These are phyloP conservation scores for Sclerotinia spermophila DNA, from an alignment of 2,329 filamentous ascomycete species.

Conservation along the genomic window DNA sequence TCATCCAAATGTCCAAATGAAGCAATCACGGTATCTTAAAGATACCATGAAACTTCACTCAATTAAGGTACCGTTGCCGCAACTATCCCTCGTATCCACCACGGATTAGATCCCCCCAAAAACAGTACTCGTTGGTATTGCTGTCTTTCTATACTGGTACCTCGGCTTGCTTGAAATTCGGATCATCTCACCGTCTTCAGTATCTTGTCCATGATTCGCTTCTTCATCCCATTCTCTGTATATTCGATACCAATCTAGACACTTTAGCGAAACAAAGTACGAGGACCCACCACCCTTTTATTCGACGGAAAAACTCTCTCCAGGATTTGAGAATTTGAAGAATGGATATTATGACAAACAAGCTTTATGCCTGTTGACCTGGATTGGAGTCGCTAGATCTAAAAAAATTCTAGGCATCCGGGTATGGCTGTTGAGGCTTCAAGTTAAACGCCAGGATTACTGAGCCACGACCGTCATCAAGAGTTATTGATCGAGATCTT, in stretches of 20 bases:
- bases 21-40: neutral
- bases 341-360: neutral
- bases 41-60: neutral
- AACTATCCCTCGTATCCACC: neutral
- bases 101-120: neutral
- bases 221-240: neutral
- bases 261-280: constrained; percentile 6
- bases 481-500: neutral
- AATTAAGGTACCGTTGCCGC: neutral
- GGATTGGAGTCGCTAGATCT: neutral
- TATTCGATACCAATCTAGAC: constrained; percentile 1
- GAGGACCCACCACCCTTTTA: neutral
- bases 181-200: neutral
- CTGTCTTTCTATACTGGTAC: neutral
- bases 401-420: neutral
- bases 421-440: constrained; percentile 3
- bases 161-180: constrained; percentile 1
- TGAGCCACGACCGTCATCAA: neutral
- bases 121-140: neutral
- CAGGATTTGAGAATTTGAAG: neutral
- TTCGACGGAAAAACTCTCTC: constrained; percentile 10
- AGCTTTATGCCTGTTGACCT: neutral
- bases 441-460: neutral
- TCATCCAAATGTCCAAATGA: neutral
- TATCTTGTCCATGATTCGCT: neutral